These are phyloP conservation scores for Cladosporium sp. DNA, from an alignment of 2,329 filamentous ascomycete genomes.

Conservation along the genomic window DNA sequence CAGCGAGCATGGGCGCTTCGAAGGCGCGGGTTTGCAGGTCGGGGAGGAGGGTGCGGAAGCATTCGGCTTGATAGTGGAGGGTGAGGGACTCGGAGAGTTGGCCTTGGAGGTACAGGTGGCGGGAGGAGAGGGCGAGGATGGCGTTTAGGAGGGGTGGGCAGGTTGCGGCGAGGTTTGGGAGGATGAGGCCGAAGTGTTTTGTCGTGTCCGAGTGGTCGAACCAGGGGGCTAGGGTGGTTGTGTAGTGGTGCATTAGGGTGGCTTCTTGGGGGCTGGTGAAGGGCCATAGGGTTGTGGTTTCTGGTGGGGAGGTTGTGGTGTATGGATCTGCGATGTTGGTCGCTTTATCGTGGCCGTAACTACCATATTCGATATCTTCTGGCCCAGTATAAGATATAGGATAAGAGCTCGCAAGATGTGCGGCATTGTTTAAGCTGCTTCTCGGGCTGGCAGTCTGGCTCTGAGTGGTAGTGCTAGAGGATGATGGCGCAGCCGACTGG, in stretches of 20 bases:
- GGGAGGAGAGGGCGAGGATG: conserved; percentile 52
- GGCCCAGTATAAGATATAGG: no score
- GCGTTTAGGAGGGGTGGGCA: conserved; percentile 53
- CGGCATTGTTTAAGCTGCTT: no score
- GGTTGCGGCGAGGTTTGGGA: conserved; percentile 48
- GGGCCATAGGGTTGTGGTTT: no score
- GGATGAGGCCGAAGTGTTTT: conserved; percentile 49
- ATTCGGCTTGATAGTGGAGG: conserved; percentile 2
- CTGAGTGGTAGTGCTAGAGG: not conserved
- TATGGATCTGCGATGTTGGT: no score
- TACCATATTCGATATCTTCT: no score
- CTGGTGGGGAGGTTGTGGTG: no score
- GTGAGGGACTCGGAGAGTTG: conserved; percentile 10
- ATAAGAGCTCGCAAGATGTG: no score
- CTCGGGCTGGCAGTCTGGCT: not conserved
- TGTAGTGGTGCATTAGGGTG: conserved; percentile 27
- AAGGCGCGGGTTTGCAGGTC: conserved; percentile 13
- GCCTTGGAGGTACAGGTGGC: conserved; percentile 38
- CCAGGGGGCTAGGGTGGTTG: conserved; percentile 25
- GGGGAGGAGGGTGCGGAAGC: conserved; percentile 8
- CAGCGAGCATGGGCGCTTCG: conserved; percentile 8
- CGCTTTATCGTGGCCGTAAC: no score
- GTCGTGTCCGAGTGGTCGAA: conserved; percentile 31
- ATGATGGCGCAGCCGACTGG: not conserved
- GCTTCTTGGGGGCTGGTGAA: conserved; percentile 27